These are phyloP conservation scores for Allium cepa DNA, from an alignment of 106 monocot genomes.

Conservation along the genomic window DNA sequence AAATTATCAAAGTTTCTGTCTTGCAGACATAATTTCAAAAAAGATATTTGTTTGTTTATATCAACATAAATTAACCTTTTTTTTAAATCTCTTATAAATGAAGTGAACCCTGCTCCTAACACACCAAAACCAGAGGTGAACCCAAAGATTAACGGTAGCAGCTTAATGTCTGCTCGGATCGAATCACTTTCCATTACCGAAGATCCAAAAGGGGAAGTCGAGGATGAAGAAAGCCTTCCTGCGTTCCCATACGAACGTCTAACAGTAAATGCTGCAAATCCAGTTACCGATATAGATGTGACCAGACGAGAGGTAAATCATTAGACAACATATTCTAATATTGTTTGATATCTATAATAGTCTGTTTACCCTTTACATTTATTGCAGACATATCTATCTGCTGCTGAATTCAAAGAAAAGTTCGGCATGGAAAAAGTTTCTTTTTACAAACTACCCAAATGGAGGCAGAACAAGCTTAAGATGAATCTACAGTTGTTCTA, in stretches of 20 bases:
- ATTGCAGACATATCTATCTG: constrained; percentile 75
- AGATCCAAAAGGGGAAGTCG: constrained; percentile 59
- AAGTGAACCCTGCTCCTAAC: constrained; percentile 39
- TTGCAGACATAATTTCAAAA: background rate
- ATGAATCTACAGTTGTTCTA: constrained; percentile 66
- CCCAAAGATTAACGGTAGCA: constrained; percentile 20
- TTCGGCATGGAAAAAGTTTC: constrained; percentile 74
- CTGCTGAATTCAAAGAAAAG: constrained; percentile 73
- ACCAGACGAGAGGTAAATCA: constrained; percentile 63
- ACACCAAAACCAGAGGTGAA: constrained; percentile 31
- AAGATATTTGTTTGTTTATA: background rate
- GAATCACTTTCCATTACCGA: constrained; percentile 52
- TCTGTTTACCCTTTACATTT: background rate
- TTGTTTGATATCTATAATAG: background rate
- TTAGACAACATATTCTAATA: background rate
- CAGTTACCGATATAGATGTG: constrained; percentile 66
- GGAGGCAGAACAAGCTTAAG: constrained; percentile 93
- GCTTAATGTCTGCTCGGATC: constrained; percentile 27
- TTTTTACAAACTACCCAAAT: constrained; percentile 82
- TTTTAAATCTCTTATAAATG: constrained; percentile 1
- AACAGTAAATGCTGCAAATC: constrained; percentile 43
- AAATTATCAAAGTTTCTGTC: background rate
- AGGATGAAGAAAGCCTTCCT: constrained; percentile 74
- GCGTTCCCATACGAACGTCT: constrained; percentile 79
- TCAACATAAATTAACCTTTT: background rate